Base-by-base conservation (phyloP, 306 rosid genomes). In the Luffa aegyptiaca region DNA sequence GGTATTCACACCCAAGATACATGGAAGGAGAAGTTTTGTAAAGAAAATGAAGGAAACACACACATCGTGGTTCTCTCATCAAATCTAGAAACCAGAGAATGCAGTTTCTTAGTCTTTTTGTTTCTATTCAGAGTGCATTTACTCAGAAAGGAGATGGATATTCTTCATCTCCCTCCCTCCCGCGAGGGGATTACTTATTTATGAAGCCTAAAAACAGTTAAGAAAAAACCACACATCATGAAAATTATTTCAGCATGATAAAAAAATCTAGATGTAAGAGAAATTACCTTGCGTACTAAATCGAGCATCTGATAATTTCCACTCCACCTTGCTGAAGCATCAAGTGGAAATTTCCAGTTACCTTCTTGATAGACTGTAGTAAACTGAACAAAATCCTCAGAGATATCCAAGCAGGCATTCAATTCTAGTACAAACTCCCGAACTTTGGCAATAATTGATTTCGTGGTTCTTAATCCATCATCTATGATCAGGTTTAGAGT, bases 301-400 rank as follows among this genome's bases (percentile, higher is more conserved):
- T 93, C 97, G 57, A 95, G 97, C 97, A 93, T 91, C 87, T 93
- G 99, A 90, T 91, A 95, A 81, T 86, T 87, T 81, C 98, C 98
- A 78, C 94, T 95, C 99, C 99, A 96, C 80, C 93, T 84, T 45
- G 93, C 81, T 21, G 98, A 93, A 84, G 92, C 83, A 85, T 96
- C 99, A 51, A 96, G 94, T 18, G 99, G 99, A 85, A 85, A 85
- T 80, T 90, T 96, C 99, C 99, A 96, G 45, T 83, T 86, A 77
- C 91, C 92, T 93, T 96, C 98, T 81, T 91, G 97, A 83, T 85
- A 93, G 79, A 90, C 94, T 41, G 87, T 82, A 64, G 98, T 80
- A 53, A 93, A 76, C 76, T 91, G 91, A 82, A 84, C 80, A 80
- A 95, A 93, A 80, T 95, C 97, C 81, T 93, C 92, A 1, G 93